These are phyloP conservation scores for Kuraishia hungarica DNA, from an alignment of 805 yeast species.

Conservation along the genomic window DNA sequence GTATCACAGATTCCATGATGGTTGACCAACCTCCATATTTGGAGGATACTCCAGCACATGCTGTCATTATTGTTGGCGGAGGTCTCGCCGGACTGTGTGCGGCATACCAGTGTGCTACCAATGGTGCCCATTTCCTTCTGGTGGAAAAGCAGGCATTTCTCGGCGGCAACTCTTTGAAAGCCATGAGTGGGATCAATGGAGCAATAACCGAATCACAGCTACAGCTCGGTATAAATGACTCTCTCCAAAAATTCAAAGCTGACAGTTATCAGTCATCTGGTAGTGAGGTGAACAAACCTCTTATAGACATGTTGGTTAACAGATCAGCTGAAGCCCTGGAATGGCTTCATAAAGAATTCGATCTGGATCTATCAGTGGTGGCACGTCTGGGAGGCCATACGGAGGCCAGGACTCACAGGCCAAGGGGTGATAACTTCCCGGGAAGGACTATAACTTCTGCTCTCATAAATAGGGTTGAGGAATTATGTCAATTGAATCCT, in stretches of 20 bases:
- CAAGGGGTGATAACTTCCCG: conserved; percentile 55
- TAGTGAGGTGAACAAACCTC: conserved; percentile 28
- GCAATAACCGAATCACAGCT: conserved; percentile 58
- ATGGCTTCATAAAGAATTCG: conserved; percentile 63
- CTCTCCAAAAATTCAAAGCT: conserved; percentile 46
- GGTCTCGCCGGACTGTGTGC: conserved; percentile 60
- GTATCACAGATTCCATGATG: not conserved
- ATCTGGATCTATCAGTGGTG: conserved; percentile 55
- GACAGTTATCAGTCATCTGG: conserved; percentile 64
- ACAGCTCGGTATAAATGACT: conserved; percentile 39
- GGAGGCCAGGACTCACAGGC: conserved; percentile 73
- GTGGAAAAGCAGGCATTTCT: conserved; percentile 53
- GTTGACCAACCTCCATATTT: not conserved
- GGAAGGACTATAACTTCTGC: conserved; percentile 59
- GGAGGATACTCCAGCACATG: conserved; percentile 19
- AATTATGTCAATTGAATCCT: conserved; percentile 33
- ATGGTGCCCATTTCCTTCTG: conserved; percentile 42
- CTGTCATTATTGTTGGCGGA: conserved; percentile 52
- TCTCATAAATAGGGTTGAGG: conserved; percentile 40
- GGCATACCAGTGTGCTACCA: conserved; percentile 40
- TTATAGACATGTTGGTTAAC: conserved; percentile 51
- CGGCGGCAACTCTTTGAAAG: conserved; percentile 61
- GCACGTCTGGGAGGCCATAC: conserved; percentile 83
- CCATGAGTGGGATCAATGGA: conserved; percentile 69
- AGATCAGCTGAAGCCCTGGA: conserved; percentile 61